Conservation (phyloP, 2,329 filamentous ascomycete genomes). For the Zymoseptoria ardabiliae region DNA sequence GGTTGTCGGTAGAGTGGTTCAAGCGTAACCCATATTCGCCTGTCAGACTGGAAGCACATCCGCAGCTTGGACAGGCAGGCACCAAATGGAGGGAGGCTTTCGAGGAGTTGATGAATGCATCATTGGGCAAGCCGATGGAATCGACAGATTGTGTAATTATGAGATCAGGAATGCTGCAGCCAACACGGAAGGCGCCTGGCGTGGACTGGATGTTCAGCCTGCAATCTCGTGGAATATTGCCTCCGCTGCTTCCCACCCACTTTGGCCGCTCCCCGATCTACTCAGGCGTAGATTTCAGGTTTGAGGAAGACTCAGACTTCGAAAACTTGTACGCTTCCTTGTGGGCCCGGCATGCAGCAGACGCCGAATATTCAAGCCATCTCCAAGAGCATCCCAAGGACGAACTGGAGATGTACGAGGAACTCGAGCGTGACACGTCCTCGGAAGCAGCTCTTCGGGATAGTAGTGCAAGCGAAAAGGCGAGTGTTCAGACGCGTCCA, state of each 20-base stretch:
- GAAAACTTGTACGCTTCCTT: not conserved
- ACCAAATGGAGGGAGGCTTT: constrained; percentile 51
- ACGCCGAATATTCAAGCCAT: too few relatives aligned
- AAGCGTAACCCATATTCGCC: constrained; percentile 48
- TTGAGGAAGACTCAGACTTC: constrained; percentile 1
- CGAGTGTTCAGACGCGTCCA: not conserved
- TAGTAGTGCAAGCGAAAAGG: not conserved
- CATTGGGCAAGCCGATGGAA: constrained; percentile 28
- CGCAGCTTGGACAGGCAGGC: constrained; percentile 27
- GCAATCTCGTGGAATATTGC: constrained; percentile 29
- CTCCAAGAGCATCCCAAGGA: not conserved
- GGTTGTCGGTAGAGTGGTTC: constrained; percentile 32
- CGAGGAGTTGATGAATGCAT: constrained; percentile 49
- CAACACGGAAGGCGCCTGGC: constrained; percentile 23
- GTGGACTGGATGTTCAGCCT: constrained; percentile 32
- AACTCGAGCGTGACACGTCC: not conserved
- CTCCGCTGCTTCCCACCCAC: constrained; percentile 22
- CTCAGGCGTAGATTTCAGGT: not conserved
- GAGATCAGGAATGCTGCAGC: constrained; percentile 13
- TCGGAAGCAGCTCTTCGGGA: not conserved
- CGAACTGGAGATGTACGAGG: not conserved
- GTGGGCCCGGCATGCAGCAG: not conserved
- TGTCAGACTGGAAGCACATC: constrained; percentile 44
- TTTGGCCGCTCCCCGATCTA: constrained; percentile 9
- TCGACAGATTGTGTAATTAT: constrained; percentile 15